Percentiles rank a stretch among this genome's conserved stretches.
Evolutionary conservation across 2,329 filamentous ascomycete species (phyloP).

Genomic region (Diaporthe citri): DNA sequence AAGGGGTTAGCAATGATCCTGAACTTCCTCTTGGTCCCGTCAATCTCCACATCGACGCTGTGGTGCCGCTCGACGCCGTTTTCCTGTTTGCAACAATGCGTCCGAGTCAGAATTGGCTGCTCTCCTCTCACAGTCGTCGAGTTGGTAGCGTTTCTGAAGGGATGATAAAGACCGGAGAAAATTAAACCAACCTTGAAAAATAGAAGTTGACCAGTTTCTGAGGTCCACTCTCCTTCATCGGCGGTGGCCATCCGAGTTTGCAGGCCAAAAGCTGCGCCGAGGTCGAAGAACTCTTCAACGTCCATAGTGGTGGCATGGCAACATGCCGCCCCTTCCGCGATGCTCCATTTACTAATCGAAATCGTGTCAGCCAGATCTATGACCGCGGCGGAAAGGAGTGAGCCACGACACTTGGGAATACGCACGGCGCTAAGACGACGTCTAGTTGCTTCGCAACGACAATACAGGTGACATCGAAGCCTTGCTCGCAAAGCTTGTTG

Average conservation of each 20-base stretch:
- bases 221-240: background rate
- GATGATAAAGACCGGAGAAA: background rate
- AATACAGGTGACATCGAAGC: background rate
- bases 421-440: background rate
- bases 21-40: background rate
- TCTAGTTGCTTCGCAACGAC: constrained; percentile 3
- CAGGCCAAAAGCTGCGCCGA: constrained; percentile 4
- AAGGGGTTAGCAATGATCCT: constrained; percentile 19
- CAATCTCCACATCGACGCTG: background rate
- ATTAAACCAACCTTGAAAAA: constrained; percentile 1
- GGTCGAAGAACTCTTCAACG: constrained; percentile 19
- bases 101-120: background rate
- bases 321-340: constrained; percentile 3
- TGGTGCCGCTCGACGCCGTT: background rate
- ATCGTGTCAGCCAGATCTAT: background rate
- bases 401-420: background rate
- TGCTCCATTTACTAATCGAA: background rate
- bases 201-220: background rate
- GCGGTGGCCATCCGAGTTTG: background rate
- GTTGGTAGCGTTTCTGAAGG: too few relatives aligned
- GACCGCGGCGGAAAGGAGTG: background rate
- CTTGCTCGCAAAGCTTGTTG: background rate
- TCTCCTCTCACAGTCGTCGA: background rate
- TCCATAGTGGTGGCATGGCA: constrained; percentile 22
- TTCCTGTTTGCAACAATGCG: background rate